These are phyloP conservation scores for Ajuga chamaepitys DNA, from an alignment of 257 asterid species.

Conservation along the genomic window DNA sequence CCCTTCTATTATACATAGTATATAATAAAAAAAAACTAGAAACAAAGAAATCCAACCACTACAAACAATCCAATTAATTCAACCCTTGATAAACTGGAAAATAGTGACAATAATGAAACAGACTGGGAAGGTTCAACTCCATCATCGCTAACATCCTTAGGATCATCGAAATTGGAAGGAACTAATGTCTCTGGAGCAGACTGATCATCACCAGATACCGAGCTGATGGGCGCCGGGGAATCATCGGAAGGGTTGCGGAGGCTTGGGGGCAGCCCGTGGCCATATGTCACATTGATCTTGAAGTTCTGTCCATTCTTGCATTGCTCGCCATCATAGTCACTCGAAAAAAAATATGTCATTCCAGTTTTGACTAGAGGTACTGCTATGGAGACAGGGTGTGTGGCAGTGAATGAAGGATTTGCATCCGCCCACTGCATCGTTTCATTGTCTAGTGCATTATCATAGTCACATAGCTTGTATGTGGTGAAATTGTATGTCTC, in stretches of 20 bases:
- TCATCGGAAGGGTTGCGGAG: slow-evolving; percentile 27
- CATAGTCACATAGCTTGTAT: slow-evolving; percentile 44
- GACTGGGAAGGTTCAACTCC: slow-evolving; percentile 37
- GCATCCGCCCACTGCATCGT: slow-evolving; percentile 58
- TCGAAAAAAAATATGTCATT: slow-evolving; percentile 56
- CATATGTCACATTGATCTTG: slow-evolving; percentile 49
- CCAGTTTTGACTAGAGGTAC: slow-evolving; percentile 61
- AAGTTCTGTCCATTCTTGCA: slow-evolving; percentile 60
- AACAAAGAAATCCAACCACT: slow-evolving; percentile 22
- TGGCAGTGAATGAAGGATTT: slow-evolving; percentile 55
- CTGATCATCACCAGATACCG: slow-evolving; percentile 46
- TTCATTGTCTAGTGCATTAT: slow-evolving; percentile 45
- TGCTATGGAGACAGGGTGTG: slow-evolving; percentile 28
- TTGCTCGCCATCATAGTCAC: slow-evolving; percentile 88
- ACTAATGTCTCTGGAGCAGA: slow-evolving; percentile 67
- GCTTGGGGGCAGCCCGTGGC: slow-evolving; percentile 62
- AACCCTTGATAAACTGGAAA: slow-evolving; percentile 23
- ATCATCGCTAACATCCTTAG: slow-evolving; percentile 40
- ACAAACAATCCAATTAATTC: slow-evolving; percentile 19
- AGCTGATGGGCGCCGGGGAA: slow-evolving; percentile 48
- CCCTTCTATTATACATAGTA: slow-evolving; percentile 8
- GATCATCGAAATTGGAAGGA: slow-evolving; percentile 66
- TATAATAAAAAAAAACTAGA: neutral
- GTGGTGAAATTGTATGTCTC: slow-evolving; percentile 68
- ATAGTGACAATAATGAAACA: neutral